phyloP scores from a whole-genome alignment of 352 stramenopile genomes.

The Bremia lactucae region DNA sequence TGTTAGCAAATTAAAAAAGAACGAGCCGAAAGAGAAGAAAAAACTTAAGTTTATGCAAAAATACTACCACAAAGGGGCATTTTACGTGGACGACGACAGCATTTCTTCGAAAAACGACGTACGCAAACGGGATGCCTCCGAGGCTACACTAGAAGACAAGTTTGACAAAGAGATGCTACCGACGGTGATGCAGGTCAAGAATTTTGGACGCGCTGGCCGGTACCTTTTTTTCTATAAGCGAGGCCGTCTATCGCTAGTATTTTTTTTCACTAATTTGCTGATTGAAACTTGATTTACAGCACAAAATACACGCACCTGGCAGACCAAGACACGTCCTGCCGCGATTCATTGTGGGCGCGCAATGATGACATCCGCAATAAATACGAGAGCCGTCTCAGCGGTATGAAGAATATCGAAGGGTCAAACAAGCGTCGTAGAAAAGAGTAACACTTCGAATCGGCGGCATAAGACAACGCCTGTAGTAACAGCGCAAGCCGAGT shows the following conservation, averaged over 20 bases:
- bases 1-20: conserved; percentile 71
- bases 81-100: conserved; percentile 95
- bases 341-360: conserved; percentile 66
- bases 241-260: no score
- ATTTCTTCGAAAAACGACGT: conserved; percentile 85
- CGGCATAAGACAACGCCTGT: conserved; percentile 20
- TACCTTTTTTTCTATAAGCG: conserved; percentile 20
- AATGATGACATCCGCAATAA: conserved; percentile 79
- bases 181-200: conserved; percentile 96
- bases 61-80: conserved; percentile 98
- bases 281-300: conserved; percentile 24
- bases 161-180: conserved; percentile 91
- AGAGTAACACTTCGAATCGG: conserved; percentile 35
- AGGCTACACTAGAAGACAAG: conserved; percentile 88
- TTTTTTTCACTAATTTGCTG: conserved; percentile 5
- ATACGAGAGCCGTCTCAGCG: conserved; percentile 60
- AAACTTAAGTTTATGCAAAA: conserved; percentile 95
- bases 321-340: conserved; percentile 93
- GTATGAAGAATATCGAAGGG: conserved; percentile 58
- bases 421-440: conserved; percentile 52
- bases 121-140: conserved; percentile 82
- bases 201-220: conserved; percentile 94
- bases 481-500: conserved; percentile 33
- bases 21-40: conserved; percentile 64
- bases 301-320: conserved; percentile 97